A percentile compares a stretch with the other conserved stretches of the same genome.
Evolutionary conservation across 139 green algal genomes (phyloP).

Genomic region (Parachlorella kessleri): DNA sequence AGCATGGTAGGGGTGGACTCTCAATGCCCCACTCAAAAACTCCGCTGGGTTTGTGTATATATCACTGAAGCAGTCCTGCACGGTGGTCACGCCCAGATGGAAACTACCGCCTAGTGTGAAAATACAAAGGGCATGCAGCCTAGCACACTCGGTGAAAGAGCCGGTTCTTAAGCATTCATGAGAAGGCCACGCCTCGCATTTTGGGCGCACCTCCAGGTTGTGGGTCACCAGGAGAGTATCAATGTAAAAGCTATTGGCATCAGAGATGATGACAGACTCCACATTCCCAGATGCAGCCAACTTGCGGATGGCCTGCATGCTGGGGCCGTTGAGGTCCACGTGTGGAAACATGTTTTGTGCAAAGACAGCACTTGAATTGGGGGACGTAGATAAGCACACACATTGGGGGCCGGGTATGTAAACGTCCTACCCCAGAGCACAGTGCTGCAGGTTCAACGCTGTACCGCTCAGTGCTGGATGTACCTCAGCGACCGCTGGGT

Average conservation of each 20-base stretch:
- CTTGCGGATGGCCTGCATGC: background rate
- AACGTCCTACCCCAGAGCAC: background rate
- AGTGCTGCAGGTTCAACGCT: background rate
- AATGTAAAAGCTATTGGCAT: background rate
- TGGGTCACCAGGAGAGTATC: background rate
- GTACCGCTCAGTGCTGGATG: background rate
- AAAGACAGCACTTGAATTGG: background rate
- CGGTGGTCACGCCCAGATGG: background rate
- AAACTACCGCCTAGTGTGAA: background rate
- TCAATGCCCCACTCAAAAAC: background rate
- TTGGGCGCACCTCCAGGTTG: background rate
- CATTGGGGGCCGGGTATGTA: too few relatives aligned
- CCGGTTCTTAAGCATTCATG: too few relatives aligned
- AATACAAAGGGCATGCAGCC: background rate
- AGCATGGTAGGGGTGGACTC: background rate
- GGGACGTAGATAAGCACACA: background rate
- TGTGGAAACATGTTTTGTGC: too few relatives aligned
- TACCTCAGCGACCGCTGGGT: background rate
- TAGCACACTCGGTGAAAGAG: too few relatives aligned
- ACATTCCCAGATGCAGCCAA: background rate
- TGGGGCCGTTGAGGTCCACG: too few relatives aligned
- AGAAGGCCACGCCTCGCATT: too few relatives aligned
- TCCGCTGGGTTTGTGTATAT: background rate
- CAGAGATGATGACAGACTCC: background rate
- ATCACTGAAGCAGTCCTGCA: background rate